These are phyloP conservation scores for Raphanus raphanistrum DNA, from an alignment of 345 rosid genomes.

Conservation along the genomic window DNA sequence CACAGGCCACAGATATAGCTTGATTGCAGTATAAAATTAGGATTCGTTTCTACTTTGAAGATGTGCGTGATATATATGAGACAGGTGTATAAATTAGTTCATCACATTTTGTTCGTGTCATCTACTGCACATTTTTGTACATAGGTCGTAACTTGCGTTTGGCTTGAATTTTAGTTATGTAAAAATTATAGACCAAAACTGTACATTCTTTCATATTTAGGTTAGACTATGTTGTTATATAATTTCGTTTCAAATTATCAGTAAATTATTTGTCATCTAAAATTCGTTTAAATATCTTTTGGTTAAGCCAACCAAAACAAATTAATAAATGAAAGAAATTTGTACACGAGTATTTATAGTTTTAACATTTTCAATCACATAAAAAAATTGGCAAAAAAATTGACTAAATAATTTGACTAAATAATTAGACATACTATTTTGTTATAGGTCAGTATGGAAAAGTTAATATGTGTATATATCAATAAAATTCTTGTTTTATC, in stretches of 20 bases:
- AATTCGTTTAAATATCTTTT: not conserved
- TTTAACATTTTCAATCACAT: not conserved
- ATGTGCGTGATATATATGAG: not conserved
- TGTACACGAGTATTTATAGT: not conserved
- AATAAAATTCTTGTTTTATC: not conserved
- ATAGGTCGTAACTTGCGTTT: not conserved
- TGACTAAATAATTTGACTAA: no score
- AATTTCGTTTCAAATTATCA: not conserved
- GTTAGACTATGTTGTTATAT: not conserved
- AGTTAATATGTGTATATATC: not conserved
- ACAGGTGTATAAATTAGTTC: conserved; percentile 3
- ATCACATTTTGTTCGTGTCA: conserved; percentile 14
- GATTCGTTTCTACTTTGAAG: not conserved
- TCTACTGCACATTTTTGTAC: conserved; percentile 1
- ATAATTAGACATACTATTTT: not conserved
- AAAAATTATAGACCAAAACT: not conserved
- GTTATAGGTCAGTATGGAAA: not conserved
- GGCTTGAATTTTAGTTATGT: not conserved
- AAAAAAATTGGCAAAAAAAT: not conserved
- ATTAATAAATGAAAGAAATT: not conserved
- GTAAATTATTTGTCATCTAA: not conserved
- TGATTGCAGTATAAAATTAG: not conserved
- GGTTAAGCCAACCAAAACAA: not conserved
- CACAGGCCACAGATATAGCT: not conserved
- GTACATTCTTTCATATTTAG: not conserved